Base-by-base conservation (phyloP, 805 yeast species). In the Kurtzmaniella fragi region DNA sequence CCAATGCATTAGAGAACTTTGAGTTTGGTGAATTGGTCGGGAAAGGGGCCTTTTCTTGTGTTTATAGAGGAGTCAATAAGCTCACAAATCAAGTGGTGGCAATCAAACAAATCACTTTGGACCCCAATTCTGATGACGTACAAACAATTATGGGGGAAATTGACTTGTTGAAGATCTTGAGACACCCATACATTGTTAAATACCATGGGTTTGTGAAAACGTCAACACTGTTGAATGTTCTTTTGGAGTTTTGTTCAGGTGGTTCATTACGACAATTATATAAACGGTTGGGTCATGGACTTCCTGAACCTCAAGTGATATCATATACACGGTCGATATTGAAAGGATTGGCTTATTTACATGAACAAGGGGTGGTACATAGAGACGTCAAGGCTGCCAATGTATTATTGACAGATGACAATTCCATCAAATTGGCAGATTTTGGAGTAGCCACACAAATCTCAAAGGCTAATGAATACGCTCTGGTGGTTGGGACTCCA, bases 311-410 rank as follows among this genome's bases (percentile, higher is more conserved):
- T 4, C 68, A 79, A 40, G 70, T 77, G 5, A 64, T 71, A 1
- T 54, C 56, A 6, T 80, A 71, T 48, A 78, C 76, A 27, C 55
- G 55, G 26, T 82, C 78, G 56, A 78, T 80, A 3, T 54, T 84
- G 8, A 54, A 67, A 17, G 91, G 89, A 0, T 61, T 84, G n/a
- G 62, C 53, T 8, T 84, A 80, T 50, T 61, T 84, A 28, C 89
- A 83, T 48, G 71, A 67, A n/a, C 83, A 80, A 52, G 86, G 86
- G 34, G 82, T 84, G 14, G 81, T 84, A 9, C 93, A 84, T 54
- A 65, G 98, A 43, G 98, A 91, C 58, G 85, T 91, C 38, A 91
- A 90, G 56, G 95, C 97, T 2, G 98, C 96, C 0, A 91, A 91
- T 57, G 78, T 91, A 17, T 63, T 91, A 27, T 57, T 90, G 13